Conservation (phyloP, 306 rosid species). For the Cucurbita argyrosperma region DNA sequence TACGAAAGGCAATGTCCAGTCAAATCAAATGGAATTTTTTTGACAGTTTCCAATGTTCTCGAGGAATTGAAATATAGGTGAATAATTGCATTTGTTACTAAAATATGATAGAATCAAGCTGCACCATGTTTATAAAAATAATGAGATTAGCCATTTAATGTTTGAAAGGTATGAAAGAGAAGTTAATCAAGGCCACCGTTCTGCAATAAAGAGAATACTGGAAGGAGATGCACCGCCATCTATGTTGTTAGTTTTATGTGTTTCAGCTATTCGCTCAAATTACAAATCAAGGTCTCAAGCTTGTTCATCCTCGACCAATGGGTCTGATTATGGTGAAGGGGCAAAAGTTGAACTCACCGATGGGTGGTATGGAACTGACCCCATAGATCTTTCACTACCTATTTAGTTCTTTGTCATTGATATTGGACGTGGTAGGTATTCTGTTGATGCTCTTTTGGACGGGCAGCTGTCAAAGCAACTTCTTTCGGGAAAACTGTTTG, state of each 20-base stretch:
- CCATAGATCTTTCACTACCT: not conserved
- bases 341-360: constrained; percentile 67
- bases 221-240: constrained; percentile 87
- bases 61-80: constrained; percentile 94
- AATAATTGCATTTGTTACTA: not conserved
- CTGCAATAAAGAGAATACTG: constrained; percentile 67
- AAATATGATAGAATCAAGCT: not conserved
- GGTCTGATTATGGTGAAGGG: constrained; percentile 19
- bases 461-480: constrained; percentile 53
- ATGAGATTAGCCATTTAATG: not conserved
- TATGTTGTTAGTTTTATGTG: constrained; percentile 61
- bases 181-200: constrained; percentile 76
- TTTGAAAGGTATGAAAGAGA: constrained; percentile 72
- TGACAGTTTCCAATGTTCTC: constrained; percentile 54
- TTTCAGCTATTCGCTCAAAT: constrained; percentile 50
- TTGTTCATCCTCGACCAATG: constrained; percentile 6
- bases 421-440: constrained; percentile 48
- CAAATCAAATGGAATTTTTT: constrained; percentile 32
- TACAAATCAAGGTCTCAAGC: constrained; percentile 21
- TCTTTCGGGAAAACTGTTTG: constrained; percentile 56
- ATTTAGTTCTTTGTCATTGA: constrained; percentile 14
- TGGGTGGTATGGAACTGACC: constrained; percentile 42
- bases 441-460: constrained; percentile 61
- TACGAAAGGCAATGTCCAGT: constrained; percentile 56
- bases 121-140: constrained; percentile 8